Percentiles rank a stretch among this genome's conserved stretches.
Evolutionary conservation across 2,329 filamentous ascomycete genomes (phyloP).

Genomic region (Trichophyton rubrum): DNA sequence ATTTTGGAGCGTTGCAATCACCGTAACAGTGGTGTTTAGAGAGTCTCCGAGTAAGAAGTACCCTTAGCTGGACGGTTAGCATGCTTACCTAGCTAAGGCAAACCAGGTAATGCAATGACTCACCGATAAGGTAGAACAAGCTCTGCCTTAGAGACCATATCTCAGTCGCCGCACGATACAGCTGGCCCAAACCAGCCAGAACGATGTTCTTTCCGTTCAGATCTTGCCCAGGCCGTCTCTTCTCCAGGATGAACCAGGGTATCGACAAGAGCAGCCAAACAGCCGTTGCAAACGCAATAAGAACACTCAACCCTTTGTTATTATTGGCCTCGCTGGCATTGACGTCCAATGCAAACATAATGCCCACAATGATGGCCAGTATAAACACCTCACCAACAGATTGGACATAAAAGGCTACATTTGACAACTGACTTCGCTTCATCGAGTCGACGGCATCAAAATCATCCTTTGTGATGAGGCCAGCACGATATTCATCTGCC

Average conservation of each 20-base stretch:
- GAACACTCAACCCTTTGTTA: constrained; percentile 53
- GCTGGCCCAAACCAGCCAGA: constrained; percentile 50
- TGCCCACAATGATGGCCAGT: constrained; percentile 51
- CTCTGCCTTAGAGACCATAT: constrained; percentile 55
- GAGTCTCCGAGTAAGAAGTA: constrained; percentile 60
- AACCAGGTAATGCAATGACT: constrained; percentile 6
- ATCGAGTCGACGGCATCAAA: constrained; percentile 50
- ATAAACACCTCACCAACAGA: constrained; percentile 51
- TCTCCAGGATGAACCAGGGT: constrained; percentile 56
- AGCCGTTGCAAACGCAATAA: constrained; percentile 53
- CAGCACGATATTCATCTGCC: constrained; percentile 38
- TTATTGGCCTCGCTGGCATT: constrained; percentile 48
- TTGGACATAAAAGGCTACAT: constrained; percentile 52
- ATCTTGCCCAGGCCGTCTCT: constrained; percentile 48
- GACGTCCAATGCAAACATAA: constrained; percentile 50
- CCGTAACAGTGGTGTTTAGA: constrained; percentile 57
- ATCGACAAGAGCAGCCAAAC: constrained; percentile 52
- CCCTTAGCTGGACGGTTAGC: constrained; percentile 18
- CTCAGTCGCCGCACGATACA: constrained; percentile 45
- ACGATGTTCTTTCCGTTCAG: constrained; percentile 36
- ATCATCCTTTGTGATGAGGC: constrained; percentile 45
- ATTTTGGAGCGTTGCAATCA: constrained; percentile 54
- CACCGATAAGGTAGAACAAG: constrained; percentile 51
- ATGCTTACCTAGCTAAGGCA: not conserved
- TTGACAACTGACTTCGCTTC: constrained; percentile 52